A percentile compares a stretch with the other conserved stretches of the same genome.
These are phyloP conservation scores for Flaveria sonorensis DNA, from an alignment of 129 eudicot genomes.

Conservation along the genomic window DNA sequence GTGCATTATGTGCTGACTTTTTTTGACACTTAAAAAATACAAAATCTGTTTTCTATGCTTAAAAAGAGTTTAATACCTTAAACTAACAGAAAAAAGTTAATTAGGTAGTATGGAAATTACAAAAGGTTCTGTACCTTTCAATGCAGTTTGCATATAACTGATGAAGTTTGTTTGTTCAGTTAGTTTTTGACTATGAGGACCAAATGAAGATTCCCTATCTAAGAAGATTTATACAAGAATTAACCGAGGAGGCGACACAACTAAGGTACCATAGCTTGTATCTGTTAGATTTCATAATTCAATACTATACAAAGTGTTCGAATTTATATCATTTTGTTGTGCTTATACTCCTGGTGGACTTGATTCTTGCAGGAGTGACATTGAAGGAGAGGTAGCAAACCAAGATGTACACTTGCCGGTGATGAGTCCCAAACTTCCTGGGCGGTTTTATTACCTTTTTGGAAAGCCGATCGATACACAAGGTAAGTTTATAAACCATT, in stretches of 20 bases:
- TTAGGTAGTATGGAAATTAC: no score
- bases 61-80: no score
- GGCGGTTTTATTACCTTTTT: constrained; percentile 74
- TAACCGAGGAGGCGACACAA: constrained; percentile 52
- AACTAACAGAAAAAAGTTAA: no score
- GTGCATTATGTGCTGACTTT: neutral
- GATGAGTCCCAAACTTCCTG: constrained; percentile 79
- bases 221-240: constrained; percentile 46
- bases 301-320: no score
- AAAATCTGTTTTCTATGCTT: no score
- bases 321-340: neutral
- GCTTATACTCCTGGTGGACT: neutral
- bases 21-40: no score
- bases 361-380: constrained; percentile 38
- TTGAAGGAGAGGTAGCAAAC: constrained; percentile 72
- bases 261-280: constrained; percentile 47
- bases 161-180: constrained; percentile 40
- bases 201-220: constrained; percentile 77
- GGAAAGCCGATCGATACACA: constrained; percentile 75
- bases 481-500: constrained; percentile 39
- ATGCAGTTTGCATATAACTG: neutral
- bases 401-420: constrained; percentile 72
- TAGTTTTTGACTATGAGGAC: constrained; percentile 74
- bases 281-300: neutral
- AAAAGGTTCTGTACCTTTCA: neutral